Conservation (phyloP, 805 yeast genomes). For the Starmerella apis region DNA sequence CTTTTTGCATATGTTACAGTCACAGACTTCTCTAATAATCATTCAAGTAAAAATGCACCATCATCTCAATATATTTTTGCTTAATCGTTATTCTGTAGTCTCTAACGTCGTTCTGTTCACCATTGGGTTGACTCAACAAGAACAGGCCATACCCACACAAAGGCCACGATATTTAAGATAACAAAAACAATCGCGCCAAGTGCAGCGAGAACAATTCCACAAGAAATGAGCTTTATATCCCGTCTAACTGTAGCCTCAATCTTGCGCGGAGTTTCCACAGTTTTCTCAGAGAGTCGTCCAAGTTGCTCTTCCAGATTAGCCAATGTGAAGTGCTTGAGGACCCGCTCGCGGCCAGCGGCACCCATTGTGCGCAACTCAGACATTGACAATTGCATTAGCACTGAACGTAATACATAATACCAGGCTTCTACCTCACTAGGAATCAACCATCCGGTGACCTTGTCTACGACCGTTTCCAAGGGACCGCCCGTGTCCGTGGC, state of each 20-base stretch:
- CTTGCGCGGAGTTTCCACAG: constrained; percentile 20
- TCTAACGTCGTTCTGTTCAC: too few relatives aligned
- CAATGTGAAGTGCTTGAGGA: constrained; percentile 29
- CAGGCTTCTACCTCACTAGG: constrained; percentile 30
- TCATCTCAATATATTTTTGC: too few relatives aligned
- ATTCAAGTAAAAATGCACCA: too few relatives aligned
- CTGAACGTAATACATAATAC: constrained; percentile 30
- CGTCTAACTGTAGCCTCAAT: constrained; percentile 12
- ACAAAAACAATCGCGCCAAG: not conserved
- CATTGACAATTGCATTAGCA: constrained; percentile 20
- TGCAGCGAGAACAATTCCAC: not conserved
- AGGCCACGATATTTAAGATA: not conserved
- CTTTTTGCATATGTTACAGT: too few relatives aligned
- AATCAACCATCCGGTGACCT: constrained; percentile 35
- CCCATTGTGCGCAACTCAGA: constrained; percentile 28
- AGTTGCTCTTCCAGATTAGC: constrained; percentile 29
- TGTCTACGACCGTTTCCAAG: constrained; percentile 55
- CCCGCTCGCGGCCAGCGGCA: constrained; percentile 29
- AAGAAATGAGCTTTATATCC: constrained; percentile 12
- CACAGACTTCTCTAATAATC: too few relatives aligned
- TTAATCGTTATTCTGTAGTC: too few relatives aligned
- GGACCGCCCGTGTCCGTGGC: constrained; percentile 93
- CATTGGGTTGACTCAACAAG: constrained; percentile 17
- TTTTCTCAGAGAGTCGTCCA: constrained; percentile 21
- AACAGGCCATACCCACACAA: constrained; percentile 9